phyloP scores from a whole-genome alignment of 495 filamentous ascomycete species.

The Penicillium salamii region DNA sequence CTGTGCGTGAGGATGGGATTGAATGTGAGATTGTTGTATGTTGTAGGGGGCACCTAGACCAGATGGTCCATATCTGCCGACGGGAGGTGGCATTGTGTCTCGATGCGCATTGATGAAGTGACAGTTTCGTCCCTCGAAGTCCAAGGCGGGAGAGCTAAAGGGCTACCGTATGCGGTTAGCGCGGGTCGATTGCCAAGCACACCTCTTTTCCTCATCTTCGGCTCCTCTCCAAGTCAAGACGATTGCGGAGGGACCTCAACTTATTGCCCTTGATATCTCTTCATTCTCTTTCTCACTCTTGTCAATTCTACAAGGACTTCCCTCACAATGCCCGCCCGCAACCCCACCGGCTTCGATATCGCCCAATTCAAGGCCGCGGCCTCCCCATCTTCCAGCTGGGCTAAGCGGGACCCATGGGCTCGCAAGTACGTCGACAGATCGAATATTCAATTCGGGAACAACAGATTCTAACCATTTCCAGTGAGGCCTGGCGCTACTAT shows the following conservation, averaged over 20 bases:
- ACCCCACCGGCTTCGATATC: conserved; percentile 83
- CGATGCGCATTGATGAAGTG: conserved; percentile 15
- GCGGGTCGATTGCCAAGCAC: conserved; percentile 23
- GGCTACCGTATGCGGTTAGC: conserved; percentile 34
- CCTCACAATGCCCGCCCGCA: conserved; percentile 49
- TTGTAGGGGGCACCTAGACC: conserved; percentile 51
- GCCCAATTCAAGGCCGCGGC: conserved; percentile 67
- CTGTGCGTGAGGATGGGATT: conserved; percentile 52
- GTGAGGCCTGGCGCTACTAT: conserved; percentile 91
- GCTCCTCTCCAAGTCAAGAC: conserved; percentile 14
- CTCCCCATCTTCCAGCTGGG: conserved; percentile 51
- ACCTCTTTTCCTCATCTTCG: conserved; percentile 22
- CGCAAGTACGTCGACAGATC: conserved; percentile 52
- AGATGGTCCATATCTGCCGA: conserved; percentile 52
- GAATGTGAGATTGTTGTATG: conserved; percentile 49
- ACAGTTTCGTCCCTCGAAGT: conserved; percentile 25
- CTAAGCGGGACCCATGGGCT: conserved; percentile 83
- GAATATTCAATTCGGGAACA: background rate
- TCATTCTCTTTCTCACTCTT: conserved; percentile 9
- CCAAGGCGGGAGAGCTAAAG: conserved; percentile 23
- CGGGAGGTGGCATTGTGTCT: conserved; percentile 37
- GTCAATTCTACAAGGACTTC: background rate
- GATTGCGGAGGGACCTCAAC: conserved; percentile 6
- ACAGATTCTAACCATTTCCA: conserved; percentile 35
- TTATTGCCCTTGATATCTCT: conserved; percentile 14